Conservation (phyloP, 1,284 basidiomycete genomes). For the Volvariella surrecta region DNA sequence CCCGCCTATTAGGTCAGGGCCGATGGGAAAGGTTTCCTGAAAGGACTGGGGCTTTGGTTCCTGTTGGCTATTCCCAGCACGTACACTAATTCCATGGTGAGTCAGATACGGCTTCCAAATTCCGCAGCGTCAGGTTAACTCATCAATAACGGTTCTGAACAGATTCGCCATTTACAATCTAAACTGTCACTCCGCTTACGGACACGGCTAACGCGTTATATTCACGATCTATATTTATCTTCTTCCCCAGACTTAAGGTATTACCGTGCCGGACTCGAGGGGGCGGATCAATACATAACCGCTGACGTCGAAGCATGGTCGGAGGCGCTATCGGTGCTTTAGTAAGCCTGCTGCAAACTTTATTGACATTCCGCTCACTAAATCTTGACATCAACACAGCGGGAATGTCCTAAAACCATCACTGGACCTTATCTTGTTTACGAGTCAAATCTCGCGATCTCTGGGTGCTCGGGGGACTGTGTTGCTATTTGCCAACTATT, state of each 20-base stretch:
- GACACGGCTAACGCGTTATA: slow-evolving; percentile 85
- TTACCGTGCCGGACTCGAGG: slow-evolving; percentile 67
- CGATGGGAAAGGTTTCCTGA: slow-evolving; percentile 78
- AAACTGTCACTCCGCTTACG: slow-evolving; percentile 82
- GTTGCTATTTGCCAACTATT: slow-evolving; percentile 81
- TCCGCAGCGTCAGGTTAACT: no score
- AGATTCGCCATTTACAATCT: slow-evolving; percentile 90
- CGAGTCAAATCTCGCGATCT: slow-evolving; percentile 81
- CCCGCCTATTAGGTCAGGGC: slow-evolving; percentile 54
- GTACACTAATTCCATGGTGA: slow-evolving; percentile 92
- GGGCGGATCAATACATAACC: slow-evolving; percentile 87
- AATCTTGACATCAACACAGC: slow-evolving; percentile 20
- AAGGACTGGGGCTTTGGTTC: slow-evolving; percentile 86
- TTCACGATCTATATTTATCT: slow-evolving; percentile 88
- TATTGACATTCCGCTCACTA: background rate
- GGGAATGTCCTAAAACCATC: slow-evolving; percentile 85
- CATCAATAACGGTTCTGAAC: slow-evolving; percentile 6
- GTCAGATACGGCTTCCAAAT: slow-evolving; percentile 9
- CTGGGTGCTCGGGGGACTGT: slow-evolving; percentile 78
- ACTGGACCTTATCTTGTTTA: slow-evolving; percentile 90
- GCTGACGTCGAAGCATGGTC: slow-evolving; percentile 91
- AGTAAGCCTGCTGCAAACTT: slow-evolving; percentile 46
- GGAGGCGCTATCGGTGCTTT: slow-evolving; percentile 81
- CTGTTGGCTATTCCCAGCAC: slow-evolving; percentile 86
- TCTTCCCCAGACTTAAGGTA: slow-evolving; percentile 61